Evolutionary conservation across 495 filamentous ascomycete species (phyloP).

Genomic region (Penicilliopsis zonata): DNA sequence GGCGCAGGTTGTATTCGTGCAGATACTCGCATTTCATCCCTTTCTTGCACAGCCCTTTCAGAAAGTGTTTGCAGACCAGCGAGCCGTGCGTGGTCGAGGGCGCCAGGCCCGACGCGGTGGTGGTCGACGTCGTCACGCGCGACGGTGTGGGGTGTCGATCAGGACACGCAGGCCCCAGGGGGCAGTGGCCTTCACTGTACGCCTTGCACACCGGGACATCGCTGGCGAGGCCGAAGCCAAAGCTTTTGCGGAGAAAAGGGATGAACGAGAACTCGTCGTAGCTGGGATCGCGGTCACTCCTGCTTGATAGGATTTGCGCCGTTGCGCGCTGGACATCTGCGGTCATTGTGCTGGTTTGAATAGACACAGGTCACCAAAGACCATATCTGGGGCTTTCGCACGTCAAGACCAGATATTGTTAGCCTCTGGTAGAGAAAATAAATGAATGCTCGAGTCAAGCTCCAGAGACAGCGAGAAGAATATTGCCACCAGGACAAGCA

Average conservation of each 20-base stretch:
- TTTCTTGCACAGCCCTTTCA: conserved; percentile 95
- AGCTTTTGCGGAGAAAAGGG: conserved; percentile 59
- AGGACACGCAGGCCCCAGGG: conserved; percentile 60
- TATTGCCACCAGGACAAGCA: too few relatives aligned
- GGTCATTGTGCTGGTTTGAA: too few relatives aligned
- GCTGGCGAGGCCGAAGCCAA: conserved; percentile 64
- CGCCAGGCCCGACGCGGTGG: conserved; percentile 41
- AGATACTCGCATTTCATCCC: conserved; percentile 90
- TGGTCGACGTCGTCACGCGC: conserved; percentile 32
- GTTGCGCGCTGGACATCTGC: conserved; percentile 24
- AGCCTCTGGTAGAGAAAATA: too few relatives aligned
- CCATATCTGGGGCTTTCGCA: too few relatives aligned
- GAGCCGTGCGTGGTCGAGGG: conserved; percentile 42
- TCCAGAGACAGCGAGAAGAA: too few relatives aligned
- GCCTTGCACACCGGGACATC: conserved; percentile 73
- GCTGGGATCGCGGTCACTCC: conserved; percentile 35
- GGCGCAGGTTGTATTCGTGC: conserved; percentile 95
- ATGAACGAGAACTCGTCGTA: conserved; percentile 60
- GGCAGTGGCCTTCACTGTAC: conserved; percentile 68
- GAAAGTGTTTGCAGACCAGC: conserved; percentile 97
- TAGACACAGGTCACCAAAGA: too few relatives aligned
- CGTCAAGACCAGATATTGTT: too few relatives aligned
- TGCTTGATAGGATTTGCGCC: conserved; percentile 22
- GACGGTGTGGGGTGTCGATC: conserved; percentile 46
- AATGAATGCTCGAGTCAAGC: too few relatives aligned